Percentiles rank a stretch among this genome's conserved stretches.
Evolutionary conservation across 2,329 filamentous ascomycete species (phyloP).

Genomic region (Calonectria pteridis): DNA sequence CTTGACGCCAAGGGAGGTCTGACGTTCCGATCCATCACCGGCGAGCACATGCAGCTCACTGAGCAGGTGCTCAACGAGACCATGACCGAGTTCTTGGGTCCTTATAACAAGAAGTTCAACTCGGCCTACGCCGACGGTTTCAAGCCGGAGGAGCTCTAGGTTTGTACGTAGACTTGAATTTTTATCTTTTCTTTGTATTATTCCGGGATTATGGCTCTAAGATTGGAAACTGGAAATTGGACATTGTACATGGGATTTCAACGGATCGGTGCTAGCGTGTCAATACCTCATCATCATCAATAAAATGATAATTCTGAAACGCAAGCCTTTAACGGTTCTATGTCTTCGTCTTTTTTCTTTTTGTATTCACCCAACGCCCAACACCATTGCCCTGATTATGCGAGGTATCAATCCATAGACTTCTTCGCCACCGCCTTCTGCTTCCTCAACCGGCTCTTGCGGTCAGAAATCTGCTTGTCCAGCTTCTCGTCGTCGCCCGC

Average conservation of each 20-base stretch:
- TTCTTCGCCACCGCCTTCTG: constrained; percentile 70
- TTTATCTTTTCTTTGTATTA: constrained; percentile 23
- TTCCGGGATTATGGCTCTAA: constrained; percentile 19
- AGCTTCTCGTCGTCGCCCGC: constrained; percentile 66
- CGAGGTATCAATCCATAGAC: constrained; percentile 57
- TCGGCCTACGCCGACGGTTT: constrained; percentile 36
- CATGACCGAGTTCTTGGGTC: constrained; percentile 77
- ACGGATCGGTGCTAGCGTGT: constrained; percentile 31
- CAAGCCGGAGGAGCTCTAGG: constrained; percentile 54
- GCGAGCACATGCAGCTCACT: constrained; percentile 85
- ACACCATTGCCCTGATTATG: constrained; percentile 48
- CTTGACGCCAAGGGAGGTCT: constrained; percentile 85
- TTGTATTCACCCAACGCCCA: constrained; percentile 47
- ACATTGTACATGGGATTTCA: constrained; percentile 22
- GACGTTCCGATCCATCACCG: constrained; percentile 78
- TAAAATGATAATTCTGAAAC: constrained; percentile 25
- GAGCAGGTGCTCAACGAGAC: constrained; percentile 74
- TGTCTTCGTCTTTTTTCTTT: constrained; percentile 37
- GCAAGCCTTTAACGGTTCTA: constrained; percentile 37
- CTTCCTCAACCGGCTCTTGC: constrained; percentile 69
- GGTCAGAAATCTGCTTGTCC: constrained; percentile 70
- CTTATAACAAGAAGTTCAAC: constrained; percentile 55
- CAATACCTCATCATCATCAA: constrained; percentile 35
- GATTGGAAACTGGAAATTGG: constrained; percentile 2
- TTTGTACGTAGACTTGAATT: constrained; percentile 24